Base-by-base conservation (phyloP, 2,329 filamentous ascomycete genomes). In the Sclerotinia subarctica region DNA sequence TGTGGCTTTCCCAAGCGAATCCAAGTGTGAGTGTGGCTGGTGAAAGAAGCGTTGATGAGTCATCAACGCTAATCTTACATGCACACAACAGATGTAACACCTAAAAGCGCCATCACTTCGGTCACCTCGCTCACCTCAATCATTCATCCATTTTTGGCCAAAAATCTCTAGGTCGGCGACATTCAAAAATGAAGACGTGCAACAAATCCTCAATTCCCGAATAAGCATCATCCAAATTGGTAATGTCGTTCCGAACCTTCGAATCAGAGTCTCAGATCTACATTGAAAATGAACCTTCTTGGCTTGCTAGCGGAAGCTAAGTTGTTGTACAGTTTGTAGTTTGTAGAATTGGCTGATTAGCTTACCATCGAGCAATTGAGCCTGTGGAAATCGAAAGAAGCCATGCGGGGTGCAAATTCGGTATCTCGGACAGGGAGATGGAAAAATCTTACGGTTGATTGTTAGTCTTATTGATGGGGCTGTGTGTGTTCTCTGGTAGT, bases 221-320 rank as follows among this genome's bases (percentile, higher is more conserved):
- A 24, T 62, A 3, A 32, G 46, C 46, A 35, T 62, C 21, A 46
- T 19, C 15, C 5, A 13, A 19, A n/a, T 46, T 24, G 4, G 29
- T 51, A 38, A 51, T n/a, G 8, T 21, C 15, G 46, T 26, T 49
- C 29, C 21, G 29, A 51, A 3, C 11, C 53, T 56, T 62, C 59
- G 46, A 62, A 62, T 62, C n/a, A 62, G 13, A 19, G 59, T 62
- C 59, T 62, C 59, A n/a, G 59, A 51, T 62, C 15, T 26, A 38
- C 35, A 49, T 24, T 62, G 44, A 54, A 54, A 5, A 49, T 47
- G 19, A 15, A 8, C 4, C 29, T 7, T 13, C 7, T 24, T 15
- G 46, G 58, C 19, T n/a, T 3, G 21, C 21, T 11, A 56, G 58
- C n/a, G 26, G 58, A 26, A 32, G 15, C 24, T 60, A 15, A n/a